Percentiles rank a stretch among this genome's conserved stretches.
phyloP scores from a whole-genome alignment of 2,329 filamentous ascomycete species.

The Alternaria metachromatica region DNA sequence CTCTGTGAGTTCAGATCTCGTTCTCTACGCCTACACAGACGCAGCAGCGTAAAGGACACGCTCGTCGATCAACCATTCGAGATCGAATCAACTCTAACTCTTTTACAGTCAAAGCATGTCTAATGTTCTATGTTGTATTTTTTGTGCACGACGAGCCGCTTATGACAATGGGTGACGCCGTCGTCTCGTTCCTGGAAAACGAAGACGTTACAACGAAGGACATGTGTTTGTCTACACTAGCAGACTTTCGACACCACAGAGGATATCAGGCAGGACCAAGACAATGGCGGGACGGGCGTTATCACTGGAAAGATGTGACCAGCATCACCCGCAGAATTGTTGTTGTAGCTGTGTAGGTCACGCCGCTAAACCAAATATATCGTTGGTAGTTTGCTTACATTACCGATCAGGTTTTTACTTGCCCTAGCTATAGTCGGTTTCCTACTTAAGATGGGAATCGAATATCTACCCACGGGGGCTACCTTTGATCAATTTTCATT shows the following conservation, averaged over 20 bases:
- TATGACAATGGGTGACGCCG: conserved; percentile 33
- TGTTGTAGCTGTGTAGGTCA: not conserved
- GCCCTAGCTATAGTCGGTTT: not conserved
- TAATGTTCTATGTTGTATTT: conserved; percentile 27
- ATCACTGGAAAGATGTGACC: not conserved
- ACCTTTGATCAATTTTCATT: not conserved
- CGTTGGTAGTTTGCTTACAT: not conserved
- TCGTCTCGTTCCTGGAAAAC: conserved; percentile 26
- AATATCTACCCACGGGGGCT: not conserved
- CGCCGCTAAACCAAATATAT: not conserved
- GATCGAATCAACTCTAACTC: not conserved
- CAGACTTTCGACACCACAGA: conserved; percentile 7
- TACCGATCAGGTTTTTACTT: not conserved
- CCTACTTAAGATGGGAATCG: conserved; percentile 8
- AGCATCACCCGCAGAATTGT: not conserved
- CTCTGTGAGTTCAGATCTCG: not conserved
- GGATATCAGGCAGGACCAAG: not conserved
- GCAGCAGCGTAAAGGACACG: not conserved
- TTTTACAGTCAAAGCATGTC: conserved; percentile 21
- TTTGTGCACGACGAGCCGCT: conserved; percentile 24
- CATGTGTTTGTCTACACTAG: conserved; percentile 20
- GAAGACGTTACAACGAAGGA: conserved; percentile 16
- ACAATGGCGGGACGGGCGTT: not conserved
- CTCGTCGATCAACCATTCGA: not conserved
- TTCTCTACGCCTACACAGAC: not conserved